A percentile compares a stretch with the other conserved stretches of the same genome.
phyloP scores from a whole-genome alignment of 441 rosid genomes.

The Brassica hybrid region DNA sequence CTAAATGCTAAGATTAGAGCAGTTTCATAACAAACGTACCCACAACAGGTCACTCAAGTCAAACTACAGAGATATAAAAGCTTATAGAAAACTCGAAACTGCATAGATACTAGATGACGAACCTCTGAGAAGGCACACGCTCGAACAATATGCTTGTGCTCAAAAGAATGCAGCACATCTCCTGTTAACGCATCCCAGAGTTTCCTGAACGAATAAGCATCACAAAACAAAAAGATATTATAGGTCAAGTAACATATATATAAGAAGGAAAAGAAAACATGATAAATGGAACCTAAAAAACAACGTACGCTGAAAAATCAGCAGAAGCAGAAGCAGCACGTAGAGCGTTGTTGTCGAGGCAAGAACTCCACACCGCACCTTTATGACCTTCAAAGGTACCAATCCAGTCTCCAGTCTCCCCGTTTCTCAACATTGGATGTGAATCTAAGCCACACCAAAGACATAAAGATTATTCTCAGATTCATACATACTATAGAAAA shows the following conservation, averaged over 20 bases:
- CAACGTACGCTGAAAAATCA: constrained; percentile 78
- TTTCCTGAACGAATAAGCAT: constrained; percentile 61
- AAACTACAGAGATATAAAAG: too few relatives aligned
- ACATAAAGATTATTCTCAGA: too few relatives aligned
- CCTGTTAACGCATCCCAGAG: constrained; percentile 98
- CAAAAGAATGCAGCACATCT: constrained; percentile 90
- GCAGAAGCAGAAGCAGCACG: constrained; percentile 97
- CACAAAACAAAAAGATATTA: neutral
- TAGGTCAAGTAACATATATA: neutral
- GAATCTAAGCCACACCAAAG: constrained; percentile 55
- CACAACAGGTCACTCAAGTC: too few relatives aligned
- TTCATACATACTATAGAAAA: too few relatives aligned
- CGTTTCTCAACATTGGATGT: constrained; percentile 97
- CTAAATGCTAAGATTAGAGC: too few relatives aligned
- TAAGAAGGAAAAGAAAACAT: too few relatives aligned
- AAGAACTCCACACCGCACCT: constrained; percentile 99
- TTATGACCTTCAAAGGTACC: constrained; percentile 99
- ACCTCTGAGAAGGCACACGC: constrained; percentile 95
- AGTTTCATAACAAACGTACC: too few relatives aligned
- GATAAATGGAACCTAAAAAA: neutral
- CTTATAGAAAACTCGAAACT: too few relatives aligned
- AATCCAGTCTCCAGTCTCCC: constrained; percentile 98
- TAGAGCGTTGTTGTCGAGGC: constrained; percentile 82
- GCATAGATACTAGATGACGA: too few relatives aligned
- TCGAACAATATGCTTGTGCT: constrained; percentile 96